Conservation (phyloP, 371 early-diverging fungal genomes). For the Lichtheimia ramosa region DNA sequence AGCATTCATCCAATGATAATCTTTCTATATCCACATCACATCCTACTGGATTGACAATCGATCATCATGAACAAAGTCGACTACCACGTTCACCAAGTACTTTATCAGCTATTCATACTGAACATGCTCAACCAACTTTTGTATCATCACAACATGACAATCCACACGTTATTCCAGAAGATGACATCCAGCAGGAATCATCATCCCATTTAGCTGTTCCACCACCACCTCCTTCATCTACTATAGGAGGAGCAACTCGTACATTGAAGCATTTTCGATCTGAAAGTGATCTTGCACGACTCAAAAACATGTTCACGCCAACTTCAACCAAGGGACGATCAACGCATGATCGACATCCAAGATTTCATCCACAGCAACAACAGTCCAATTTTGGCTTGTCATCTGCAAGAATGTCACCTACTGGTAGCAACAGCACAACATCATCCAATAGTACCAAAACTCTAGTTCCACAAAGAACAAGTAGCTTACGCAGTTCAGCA, state of each 20-base stretch:
- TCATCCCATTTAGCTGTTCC: neutral
- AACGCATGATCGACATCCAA: neutral
- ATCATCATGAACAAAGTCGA: neutral
- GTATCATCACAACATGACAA: conserved; percentile 8
- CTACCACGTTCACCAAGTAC: conserved; percentile 4
- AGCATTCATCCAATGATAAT: too few species aligned
- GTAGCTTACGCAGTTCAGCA: neutral
- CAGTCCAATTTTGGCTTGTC: neutral
- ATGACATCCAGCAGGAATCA: neutral
- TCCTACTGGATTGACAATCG: too few species aligned
- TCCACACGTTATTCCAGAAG: too few species aligned
- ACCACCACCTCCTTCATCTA: neutral
- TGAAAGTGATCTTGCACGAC: conserved; percentile 32
- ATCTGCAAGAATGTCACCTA: neutral
- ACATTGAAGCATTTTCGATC: conserved; percentile 31
- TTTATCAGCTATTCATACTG: conserved; percentile 29
- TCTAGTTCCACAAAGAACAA: conserved; percentile 7
- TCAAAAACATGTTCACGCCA: conserved; percentile 18
- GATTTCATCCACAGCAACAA: neutral
- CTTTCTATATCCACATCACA: too few species aligned
- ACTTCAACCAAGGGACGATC: conserved; percentile 1
- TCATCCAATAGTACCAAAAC: neutral
- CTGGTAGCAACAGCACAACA: too few species aligned
- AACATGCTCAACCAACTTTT: conserved; percentile 37
- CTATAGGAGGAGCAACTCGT: neutral